These are phyloP conservation scores for Ammopiptanthus mongolicus DNA, from an alignment of 306 rosid species.

Conservation along the genomic window DNA sequence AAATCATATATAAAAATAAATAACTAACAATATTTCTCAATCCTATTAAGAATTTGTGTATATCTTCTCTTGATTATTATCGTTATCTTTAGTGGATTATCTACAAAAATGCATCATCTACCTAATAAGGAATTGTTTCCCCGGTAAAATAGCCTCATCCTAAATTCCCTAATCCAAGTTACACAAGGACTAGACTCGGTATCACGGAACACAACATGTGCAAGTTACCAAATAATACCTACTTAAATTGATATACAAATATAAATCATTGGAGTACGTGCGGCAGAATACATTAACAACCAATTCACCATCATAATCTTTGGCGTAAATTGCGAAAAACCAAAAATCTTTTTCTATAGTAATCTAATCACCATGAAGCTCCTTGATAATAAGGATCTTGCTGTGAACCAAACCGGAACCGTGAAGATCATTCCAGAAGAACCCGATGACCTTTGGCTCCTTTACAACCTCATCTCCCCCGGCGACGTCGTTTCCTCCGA, in stretches of 20 bases:
- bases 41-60: too few relatives aligned
- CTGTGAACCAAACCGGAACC: constrained; percentile 22
- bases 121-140: constrained; percentile 18
- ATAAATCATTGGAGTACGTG: neutral
- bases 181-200: neutral
- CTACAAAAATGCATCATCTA: neutral
- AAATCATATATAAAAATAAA: too few relatives aligned
- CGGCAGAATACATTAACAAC: neutral
- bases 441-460: constrained; percentile 36
- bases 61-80: too few relatives aligned
- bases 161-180: neutral
- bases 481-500: constrained; percentile 35
- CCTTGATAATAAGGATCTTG: constrained; percentile 15
- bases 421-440: constrained; percentile 25
- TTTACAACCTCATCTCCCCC: constrained; percentile 31
- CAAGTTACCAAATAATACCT: neutral
- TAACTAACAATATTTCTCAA: too few relatives aligned
- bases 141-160: neutral
- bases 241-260: neutral
- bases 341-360: neutral
- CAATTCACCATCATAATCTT: neutral
- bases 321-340: neutral
- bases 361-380: constrained; percentile 25
- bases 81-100: too few relatives aligned
- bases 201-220: neutral